Percentiles rank a stretch among this genome's conserved stretches.
phyloP scores from a whole-genome alignment of 257 asterid genomes.

The Fraxinus quadrangulata region DNA sequence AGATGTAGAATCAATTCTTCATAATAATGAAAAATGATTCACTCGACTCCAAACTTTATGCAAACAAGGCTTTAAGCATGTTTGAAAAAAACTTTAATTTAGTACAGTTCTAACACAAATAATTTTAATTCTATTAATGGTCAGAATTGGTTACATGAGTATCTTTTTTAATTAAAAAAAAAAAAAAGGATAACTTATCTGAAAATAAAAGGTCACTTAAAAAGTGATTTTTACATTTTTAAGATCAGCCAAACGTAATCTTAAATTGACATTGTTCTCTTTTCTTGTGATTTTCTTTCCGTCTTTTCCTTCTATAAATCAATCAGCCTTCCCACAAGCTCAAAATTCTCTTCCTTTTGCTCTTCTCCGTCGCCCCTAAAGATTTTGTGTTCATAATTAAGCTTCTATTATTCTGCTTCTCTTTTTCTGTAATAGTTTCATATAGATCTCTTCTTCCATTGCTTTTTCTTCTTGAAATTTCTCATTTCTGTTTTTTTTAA shows the following conservation, averaged over 20 bases:
- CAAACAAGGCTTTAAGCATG: too few relatives aligned
- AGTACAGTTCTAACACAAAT: too few relatives aligned
- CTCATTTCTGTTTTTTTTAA: background rate
- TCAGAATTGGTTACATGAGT: too few relatives aligned
- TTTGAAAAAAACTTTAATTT: too few relatives aligned
- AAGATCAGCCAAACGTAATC: background rate
- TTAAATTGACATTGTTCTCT: background rate
- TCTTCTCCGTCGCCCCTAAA: conserved; percentile 18
- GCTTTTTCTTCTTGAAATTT: background rate
- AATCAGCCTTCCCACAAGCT: conserved; percentile 23
- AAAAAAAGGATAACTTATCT: too few relatives aligned
- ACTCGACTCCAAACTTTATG: too few relatives aligned
- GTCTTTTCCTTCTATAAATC: conserved; percentile 57
- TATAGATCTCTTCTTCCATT: background rate
- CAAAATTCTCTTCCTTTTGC: conserved; percentile 57
- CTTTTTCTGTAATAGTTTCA: background rate
- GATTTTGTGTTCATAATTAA: background rate
- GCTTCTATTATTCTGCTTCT: too few relatives aligned
- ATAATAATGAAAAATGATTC: too few relatives aligned
- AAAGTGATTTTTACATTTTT: background rate
- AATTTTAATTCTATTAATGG: too few relatives aligned
- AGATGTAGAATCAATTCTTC: too few relatives aligned
- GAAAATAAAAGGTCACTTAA: background rate
- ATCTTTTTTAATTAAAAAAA: too few relatives aligned
- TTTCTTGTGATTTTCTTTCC: background rate